phyloP scores from a whole-genome alignment of 371 early-diverging fungal species.

The Circinella umbellata region DNA sequence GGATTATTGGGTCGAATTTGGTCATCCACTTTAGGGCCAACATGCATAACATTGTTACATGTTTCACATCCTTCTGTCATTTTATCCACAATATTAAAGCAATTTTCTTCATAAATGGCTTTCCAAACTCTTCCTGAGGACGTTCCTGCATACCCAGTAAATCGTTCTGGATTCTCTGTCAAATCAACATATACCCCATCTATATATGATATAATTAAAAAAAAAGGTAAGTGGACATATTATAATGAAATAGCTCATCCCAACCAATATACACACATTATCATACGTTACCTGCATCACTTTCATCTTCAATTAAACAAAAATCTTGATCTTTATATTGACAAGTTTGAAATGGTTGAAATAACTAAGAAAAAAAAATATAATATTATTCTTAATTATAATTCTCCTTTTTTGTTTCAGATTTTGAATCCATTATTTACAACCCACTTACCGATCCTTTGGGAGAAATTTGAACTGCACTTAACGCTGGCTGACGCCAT shows the following conservation, averaged over 20 bases:
- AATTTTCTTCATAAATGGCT: conserved; percentile 95
- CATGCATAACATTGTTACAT: conserved; percentile 44
- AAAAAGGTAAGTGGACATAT: not conserved
- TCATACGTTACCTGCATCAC: conserved; percentile 48
- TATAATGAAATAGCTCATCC: too few relatives aligned
- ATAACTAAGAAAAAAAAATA: conserved; percentile 27
- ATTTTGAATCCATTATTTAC: too few relatives aligned
- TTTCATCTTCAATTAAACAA: conserved; percentile 87
- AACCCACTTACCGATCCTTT: conserved; percentile 46
- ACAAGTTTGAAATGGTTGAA: conserved; percentile 63
- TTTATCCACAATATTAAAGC: conserved; percentile 79
- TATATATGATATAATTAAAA: conserved; percentile 7
- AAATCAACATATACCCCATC: conserved; percentile 92
- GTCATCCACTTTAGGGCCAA: conserved; percentile 8
- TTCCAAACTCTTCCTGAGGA: conserved; percentile 91
- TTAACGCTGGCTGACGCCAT: conserved; percentile 60
- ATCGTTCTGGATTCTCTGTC: conserved; percentile 92
- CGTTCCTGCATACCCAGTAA: conserved; percentile 94
- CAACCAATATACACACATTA: not conserved
- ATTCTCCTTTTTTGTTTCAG: not conserved
- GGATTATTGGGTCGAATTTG: conserved; percentile 3
- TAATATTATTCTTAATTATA: not conserved
- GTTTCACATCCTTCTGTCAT: conserved; percentile 61
- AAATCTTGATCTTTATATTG: conserved; percentile 83
- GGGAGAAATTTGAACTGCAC: conserved; percentile 58